Conservation (phyloP, 192 early-diverging fungal species). For the Glomus cerebriforme region DNA sequence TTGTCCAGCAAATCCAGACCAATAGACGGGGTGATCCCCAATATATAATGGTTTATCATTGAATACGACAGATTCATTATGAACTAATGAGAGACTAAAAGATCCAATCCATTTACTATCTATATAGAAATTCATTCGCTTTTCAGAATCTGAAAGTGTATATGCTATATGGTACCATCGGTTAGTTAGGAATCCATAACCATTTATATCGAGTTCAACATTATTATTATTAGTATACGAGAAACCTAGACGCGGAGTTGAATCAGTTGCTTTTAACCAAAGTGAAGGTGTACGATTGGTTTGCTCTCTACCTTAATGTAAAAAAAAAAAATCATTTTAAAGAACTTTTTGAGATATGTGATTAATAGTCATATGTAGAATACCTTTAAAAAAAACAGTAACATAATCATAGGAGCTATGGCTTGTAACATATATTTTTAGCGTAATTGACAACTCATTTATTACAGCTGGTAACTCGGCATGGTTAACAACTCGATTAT, state of each 20-base stretch:
- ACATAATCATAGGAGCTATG: not conserved
- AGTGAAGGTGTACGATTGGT: slow-evolving; percentile 7
- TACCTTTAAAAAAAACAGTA: slow-evolving; percentile 31
- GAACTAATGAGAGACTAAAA: not conserved
- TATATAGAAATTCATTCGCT: slow-evolving; percentile 23
- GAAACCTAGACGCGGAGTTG: not conserved
- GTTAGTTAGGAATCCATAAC: not conserved
- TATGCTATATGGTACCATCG: slow-evolving; percentile 31
- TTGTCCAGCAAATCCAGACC: not conserved
- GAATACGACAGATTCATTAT: slow-evolving; percentile 5
- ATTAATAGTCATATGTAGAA: not conserved
- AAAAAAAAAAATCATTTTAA: not conserved
- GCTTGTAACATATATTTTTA: not conserved
- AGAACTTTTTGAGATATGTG: not conserved
- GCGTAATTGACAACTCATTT: slow-evolving; percentile 18
- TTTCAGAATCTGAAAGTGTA: slow-evolving; percentile 20
- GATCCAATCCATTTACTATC: slow-evolving; percentile 17
- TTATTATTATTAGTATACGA: not conserved
- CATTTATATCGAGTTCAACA: not conserved
- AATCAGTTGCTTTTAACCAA: not conserved
- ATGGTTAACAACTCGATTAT: slow-evolving; percentile 5
- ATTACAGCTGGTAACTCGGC: not conserved
- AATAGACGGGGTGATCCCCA: not conserved
- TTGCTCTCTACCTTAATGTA: slow-evolving; percentile 4
- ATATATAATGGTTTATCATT: slow-evolving; percentile 26